Evolutionary conservation across 2,329 filamentous ascomycete species (phyloP), one percentile per base, ranked within the genome.

Genomic region (Claviceps pazoutovae): DNA sequence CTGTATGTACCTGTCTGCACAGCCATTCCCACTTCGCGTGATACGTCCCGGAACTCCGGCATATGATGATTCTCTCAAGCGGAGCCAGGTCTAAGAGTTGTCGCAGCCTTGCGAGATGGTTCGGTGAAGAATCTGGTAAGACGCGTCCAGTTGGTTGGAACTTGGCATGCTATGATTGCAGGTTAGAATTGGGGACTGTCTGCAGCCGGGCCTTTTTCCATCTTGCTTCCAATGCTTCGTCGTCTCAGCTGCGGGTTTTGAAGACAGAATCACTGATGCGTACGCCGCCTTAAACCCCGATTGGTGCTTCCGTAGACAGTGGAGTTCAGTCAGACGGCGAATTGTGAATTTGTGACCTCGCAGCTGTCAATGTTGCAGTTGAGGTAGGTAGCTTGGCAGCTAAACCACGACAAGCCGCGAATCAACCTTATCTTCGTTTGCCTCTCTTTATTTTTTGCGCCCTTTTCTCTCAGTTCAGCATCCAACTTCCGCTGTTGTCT

Each of bases 51-150:
- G 30, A 17, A 21, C 14, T 16, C 16, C 38, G 21, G 43, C 43
- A 45, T 30, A 19, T 30, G 43, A 30, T 30, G 43, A 30, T 45
- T 26, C 14, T 9, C 42, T 7, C 7, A n/a, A 36, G 3, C 30
- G 4, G 30, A 37, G 17, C 14, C 26, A 14, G 23, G 13, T 23
- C 26, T 44, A 36, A 34, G 9, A 34, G 39, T 21, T 50, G 30
- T 17, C 48, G 4, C 23, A 38, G 16, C 19, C 13, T 37, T 37
- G 16, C 14, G 23, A 6, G 30, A 34, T 34, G 30, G 30, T 34
- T 52, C 51, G 51, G 51, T 52, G 46, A 49, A 26, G 13, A 52
- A 49, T 49, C 11, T 38, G 46, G 50, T 9, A 39, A 49, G 30
- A 48, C 14, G 36, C 39, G 43, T 30, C 8, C 17, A 21, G 42